Base-by-base conservation (phyloP, 2,329 filamentous ascomycete species). In the Colletotrichum spinosum region DNA sequence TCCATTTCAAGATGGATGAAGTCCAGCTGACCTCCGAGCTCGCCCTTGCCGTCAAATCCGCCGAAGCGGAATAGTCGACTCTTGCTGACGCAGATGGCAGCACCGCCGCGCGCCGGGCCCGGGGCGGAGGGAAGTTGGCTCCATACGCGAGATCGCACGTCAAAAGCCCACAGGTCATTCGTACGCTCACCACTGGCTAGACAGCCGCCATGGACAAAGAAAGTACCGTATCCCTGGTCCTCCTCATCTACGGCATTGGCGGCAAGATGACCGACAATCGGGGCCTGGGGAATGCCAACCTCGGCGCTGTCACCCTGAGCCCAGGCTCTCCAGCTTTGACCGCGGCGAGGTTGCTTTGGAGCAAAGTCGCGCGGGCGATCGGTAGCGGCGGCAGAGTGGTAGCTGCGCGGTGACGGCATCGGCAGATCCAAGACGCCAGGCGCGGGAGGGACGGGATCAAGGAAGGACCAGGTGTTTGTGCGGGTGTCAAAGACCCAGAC, bases 191-290 rank as follows among this genome's bases (percentile, higher is more conserved):
- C 90, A 35, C 79, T 84, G 6, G 86, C 84, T 0, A 92, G 84
- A 71, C 89, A 92, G 4, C 93, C 93, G 5, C 91, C 92, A 74
- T 97, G 93, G 38, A 97, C 75, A 73, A 92, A 90, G 50, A 97
- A 81, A 0, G 87, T 92, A 17, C 90, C 88, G 60, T 87, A 86
- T 4, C 90, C 90, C 49, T 87, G 82, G 3, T 80, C 81, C 70
- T 88, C 86, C 70, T 89, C 85, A 65, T 88, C 88, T 1, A 86
- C 82, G 4, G 89, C 86, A 35, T 78, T 77, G 69, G 83, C 84
- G 6, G 87, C 86, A 49, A 89, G 82, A 67, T 81, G 80, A 51
- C 87, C 87, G 2, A 86, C 80, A 62, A 87, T 83, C 35, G 87
- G 87, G 51, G 81, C 81, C 75, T 89, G 87, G n/a, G 86, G 86